A percentile compares a stretch with the other conserved stretches of the same genome.
These are phyloP conservation scores for Venturia effusa DNA, from an alignment of 2,329 filamentous ascomycete species.

Conservation along the genomic window DNA sequence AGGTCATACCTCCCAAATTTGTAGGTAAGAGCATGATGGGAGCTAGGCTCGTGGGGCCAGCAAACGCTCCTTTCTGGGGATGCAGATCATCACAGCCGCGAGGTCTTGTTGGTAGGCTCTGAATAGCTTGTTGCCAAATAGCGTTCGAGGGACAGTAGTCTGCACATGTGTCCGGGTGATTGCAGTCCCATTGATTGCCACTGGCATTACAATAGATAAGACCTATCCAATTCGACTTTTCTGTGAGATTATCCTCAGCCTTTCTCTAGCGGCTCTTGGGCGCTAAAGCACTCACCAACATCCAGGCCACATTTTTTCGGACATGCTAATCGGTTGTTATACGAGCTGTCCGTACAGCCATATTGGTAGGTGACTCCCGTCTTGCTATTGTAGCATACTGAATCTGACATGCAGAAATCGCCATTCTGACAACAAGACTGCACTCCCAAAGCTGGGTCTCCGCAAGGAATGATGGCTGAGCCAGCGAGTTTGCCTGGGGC, in stretches of 20 bases:
- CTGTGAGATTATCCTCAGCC: neutral
- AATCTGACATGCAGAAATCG: neutral
- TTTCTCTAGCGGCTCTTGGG: neutral
- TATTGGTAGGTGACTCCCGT: neutral
- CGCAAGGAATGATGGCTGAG: neutral
- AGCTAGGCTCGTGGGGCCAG: neutral
- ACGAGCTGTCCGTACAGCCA: neutral
- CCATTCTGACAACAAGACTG: neutral
- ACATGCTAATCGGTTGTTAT: neutral
- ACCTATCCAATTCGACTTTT: neutral
- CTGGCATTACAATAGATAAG: neutral
- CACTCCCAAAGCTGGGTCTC: neutral
- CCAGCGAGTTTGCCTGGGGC: neutral
- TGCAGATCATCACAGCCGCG: neutral
- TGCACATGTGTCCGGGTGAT: neutral
- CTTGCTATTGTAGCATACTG: neutral
- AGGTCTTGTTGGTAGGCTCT: neutral
- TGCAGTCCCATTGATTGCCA: neutral
- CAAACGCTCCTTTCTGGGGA: neutral
- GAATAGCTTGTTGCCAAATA: neutral
- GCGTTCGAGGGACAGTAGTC: neutral
- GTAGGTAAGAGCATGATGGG: neutral
- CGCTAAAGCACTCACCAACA: neutral
- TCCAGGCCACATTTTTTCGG: neutral
- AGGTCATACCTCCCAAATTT: neutral